Evolutionary conservation across 1,284 basidiomycete genomes (phyloP).

Genomic region (Dichomitus squalens): DNA sequence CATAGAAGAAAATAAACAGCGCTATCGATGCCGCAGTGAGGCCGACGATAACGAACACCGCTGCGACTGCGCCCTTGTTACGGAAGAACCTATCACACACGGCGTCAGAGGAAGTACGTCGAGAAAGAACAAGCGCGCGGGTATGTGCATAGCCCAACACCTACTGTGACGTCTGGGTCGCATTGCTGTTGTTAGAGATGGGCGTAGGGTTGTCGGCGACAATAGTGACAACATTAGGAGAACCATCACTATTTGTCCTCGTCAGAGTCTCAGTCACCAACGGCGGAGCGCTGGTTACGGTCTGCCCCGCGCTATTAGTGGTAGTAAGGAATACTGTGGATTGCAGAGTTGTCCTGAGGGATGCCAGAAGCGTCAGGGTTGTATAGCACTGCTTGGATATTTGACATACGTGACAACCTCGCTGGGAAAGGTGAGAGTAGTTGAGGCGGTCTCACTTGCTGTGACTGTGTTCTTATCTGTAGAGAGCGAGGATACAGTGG

Average conservation of each 20-base stretch:
- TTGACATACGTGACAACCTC: slow-evolving; percentile 6
- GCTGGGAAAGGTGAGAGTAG: neutral
- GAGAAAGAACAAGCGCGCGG: neutral
- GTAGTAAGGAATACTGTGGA: slow-evolving; percentile 57
- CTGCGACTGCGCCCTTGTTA: slow-evolving; percentile 76
- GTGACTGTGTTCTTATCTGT: neutral
- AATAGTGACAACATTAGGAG: slow-evolving; percentile 57
- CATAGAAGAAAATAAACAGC: slow-evolving; percentile 70
- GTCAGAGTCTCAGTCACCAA: slow-evolving; percentile 58
- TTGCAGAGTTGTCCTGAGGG: slow-evolving; percentile 53
- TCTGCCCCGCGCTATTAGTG: slow-evolving; percentile 57
- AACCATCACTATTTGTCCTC: slow-evolving; percentile 55
- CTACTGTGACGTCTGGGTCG: slow-evolving; percentile 45
- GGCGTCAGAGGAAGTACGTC: neutral
- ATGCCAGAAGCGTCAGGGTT: neutral
- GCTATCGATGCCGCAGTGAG: slow-evolving; percentile 69
- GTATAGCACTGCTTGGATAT: neutral
- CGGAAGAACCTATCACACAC: slow-evolving; percentile 59
- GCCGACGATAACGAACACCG: slow-evolving; percentile 77
- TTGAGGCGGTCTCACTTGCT: neutral
- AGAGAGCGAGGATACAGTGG: neutral
- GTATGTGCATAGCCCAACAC: slow-evolving; percentile 24
- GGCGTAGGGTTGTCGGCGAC: slow-evolving; percentile 68
- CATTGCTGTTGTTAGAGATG: slow-evolving; percentile 45
- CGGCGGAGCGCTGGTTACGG: slow-evolving; percentile 52